These are phyloP conservation scores for Pseudohalonectria lignicola DNA, from an alignment of 2,329 filamentous ascomycete species.

Conservation along the genomic window DNA sequence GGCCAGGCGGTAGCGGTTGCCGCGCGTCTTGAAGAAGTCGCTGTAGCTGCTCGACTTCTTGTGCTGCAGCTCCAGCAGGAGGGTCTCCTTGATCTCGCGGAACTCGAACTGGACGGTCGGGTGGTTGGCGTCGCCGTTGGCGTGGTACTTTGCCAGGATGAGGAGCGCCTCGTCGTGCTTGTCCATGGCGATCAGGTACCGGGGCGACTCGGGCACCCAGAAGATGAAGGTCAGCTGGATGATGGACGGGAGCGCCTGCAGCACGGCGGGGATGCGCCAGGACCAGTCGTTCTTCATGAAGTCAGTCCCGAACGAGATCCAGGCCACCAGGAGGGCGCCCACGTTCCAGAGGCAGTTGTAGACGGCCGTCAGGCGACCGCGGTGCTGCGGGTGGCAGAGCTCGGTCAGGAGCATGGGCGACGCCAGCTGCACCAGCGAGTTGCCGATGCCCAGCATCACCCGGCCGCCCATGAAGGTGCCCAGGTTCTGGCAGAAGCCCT, in stretches of 20 bases:
- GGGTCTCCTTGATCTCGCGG: conserved; percentile 48
- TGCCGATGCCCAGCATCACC: conserved; percentile 3
- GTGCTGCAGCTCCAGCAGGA: conserved; percentile 13
- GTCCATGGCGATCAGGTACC: conserved; percentile 22
- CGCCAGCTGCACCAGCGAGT: conserved; percentile 10
- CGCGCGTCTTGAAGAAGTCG: conserved; percentile 30
- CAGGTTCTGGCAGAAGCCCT: conserved; percentile 35
- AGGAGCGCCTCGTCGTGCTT: conserved; percentile 37
- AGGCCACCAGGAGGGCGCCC: conserved; percentile 6
- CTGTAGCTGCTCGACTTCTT: conserved; percentile 34
- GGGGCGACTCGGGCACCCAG: conserved; percentile 37
- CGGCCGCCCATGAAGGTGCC: conserved; percentile 38
- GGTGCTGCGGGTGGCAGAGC: conserved; percentile 19
- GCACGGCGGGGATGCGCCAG: conserved; percentile 8
- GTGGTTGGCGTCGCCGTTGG: conserved; percentile 38
- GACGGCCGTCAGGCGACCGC: conserved; percentile 16
- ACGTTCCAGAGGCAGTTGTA: conserved; percentile 6
- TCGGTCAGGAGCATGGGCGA: conserved; percentile 31
- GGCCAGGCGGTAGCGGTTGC: conserved; percentile 10
- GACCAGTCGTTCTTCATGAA: conserved; percentile 7
- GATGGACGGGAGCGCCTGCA: conserved; percentile 9
- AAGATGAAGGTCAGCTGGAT: conserved; percentile 9
- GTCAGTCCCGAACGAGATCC: conserved; percentile 8
- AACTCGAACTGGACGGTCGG: conserved; percentile 47
- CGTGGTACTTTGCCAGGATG: conserved; percentile 45